These are phyloP conservation scores for Zelonia costaricensis DNA, from an alignment of 208 protist genomes.

Conservation along the genomic window DNA sequence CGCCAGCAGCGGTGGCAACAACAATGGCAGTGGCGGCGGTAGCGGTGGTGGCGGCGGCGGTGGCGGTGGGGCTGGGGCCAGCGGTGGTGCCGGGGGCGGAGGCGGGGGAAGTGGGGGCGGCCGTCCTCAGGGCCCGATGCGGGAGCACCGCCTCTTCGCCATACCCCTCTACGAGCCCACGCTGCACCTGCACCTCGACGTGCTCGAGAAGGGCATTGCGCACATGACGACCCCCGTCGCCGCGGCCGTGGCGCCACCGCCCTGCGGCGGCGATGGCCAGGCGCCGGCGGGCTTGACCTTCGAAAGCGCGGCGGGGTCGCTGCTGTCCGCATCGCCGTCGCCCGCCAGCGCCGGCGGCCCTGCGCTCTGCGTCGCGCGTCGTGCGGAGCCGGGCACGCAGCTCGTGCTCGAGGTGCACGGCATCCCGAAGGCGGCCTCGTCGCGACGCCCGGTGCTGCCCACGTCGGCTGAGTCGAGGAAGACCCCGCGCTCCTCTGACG, in stretches of 20 bases:
- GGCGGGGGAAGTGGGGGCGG: background rate
- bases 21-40: background rate
- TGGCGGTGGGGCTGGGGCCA: constrained; percentile 3
- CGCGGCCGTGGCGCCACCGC: constrained; percentile 3
- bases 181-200: constrained; percentile 51
- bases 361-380: constrained; percentile 22
- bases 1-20: constrained; percentile 19
- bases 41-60: background rate
- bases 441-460: constrained; percentile 1
- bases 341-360: background rate
- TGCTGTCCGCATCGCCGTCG: background rate
- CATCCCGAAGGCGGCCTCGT: constrained; percentile 30
- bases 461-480: constrained; percentile 1
- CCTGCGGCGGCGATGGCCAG: background rate
- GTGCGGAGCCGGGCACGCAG: constrained; percentile 34
- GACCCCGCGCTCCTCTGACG: background rate
- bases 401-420: constrained; percentile 51
- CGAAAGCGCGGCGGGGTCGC: background rate
- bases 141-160: constrained; percentile 68
- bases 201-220: constrained; percentile 61
- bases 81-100: too few species aligned
- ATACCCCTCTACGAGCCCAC: constrained; percentile 73
- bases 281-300: background rate
- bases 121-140: constrained; percentile 15
- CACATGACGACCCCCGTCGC: constrained; percentile 27